Evolutionary conservation across 1,284 basidiomycete species (phyloP), one percentile per base, ranked within the genome.

Genomic region (Cryptococcus maquisensis): DNA sequence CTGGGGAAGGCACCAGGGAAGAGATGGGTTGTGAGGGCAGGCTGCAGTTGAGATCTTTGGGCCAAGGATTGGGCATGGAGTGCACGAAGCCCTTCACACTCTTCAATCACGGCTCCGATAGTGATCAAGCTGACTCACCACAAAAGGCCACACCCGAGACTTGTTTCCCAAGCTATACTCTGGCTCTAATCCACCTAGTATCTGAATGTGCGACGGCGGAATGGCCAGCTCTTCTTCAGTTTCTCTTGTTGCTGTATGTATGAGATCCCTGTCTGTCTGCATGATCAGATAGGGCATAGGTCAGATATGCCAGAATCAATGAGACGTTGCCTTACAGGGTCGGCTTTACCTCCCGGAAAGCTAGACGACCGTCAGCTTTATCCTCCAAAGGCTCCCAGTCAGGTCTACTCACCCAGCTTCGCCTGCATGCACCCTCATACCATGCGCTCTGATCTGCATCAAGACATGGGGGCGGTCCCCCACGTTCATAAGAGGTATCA

Each of bases 401-500:
- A 47, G 47, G n/a, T n/a, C 42, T 26, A 52, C 69, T 65, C 55
- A 74, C 72, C 71, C 66, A 13, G 65, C 66, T 57, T 74, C 73
- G 13, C 66, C 66, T 4, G 69, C 70, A 57, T 74, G 73, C 15
- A 64, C 61, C 10, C 71, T 52, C 62, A 74, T 55, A 13, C 49
- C 49, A 5, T 59, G 55, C 13, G 65, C 62, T 21, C 73, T 54
- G 0, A 73, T 55, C 53, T 71, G 58, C 57, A 74, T 59, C 4
- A 74, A 52, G 3, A 74, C 47, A 45, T 67, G 61, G 16, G 73
- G 65, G 16, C 48, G 35, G 1, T 56, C 62, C 8, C 54, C 54
- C 21, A 72, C 56, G 49, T 73, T 74, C 50, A 71, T 62, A 16
- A 74, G 58, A 3, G 73, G 73, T 21, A 74, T 68, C 20, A 74